Conservation (phyloP, 108 stramenopile species). For the Phaeodactylum tricornutum region DNA sequence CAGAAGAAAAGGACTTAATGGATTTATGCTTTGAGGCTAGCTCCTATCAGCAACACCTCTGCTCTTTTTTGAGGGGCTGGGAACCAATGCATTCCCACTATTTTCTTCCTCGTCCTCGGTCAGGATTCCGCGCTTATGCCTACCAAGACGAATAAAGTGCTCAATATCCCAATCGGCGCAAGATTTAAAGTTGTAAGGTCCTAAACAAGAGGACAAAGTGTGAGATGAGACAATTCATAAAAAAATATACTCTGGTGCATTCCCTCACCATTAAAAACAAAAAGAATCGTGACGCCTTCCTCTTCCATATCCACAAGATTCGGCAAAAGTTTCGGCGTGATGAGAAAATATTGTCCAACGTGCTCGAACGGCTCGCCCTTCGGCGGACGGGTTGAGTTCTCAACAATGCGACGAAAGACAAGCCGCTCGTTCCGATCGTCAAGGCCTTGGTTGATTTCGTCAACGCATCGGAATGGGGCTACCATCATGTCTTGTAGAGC, state of each 20-base stretch:
- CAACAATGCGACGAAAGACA: conserved; percentile 89
- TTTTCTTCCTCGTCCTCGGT: too few relatives aligned
- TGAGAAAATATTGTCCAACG: conserved; percentile 91
- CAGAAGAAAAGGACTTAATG: too few relatives aligned
- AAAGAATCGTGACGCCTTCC: conserved; percentile 79
- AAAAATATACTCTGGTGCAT: not conserved
- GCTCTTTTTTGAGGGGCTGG: too few relatives aligned
- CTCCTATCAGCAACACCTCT: too few relatives aligned
- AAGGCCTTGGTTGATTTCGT: conserved; percentile 99
- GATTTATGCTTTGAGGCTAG: too few relatives aligned
- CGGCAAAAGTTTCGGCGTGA: conserved; percentile 97
- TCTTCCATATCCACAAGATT: conserved; percentile 91
- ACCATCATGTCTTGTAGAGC: conserved; percentile 90
- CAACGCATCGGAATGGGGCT: conserved; percentile 94
- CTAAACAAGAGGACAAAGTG: too few relatives aligned
- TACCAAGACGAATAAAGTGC: too few relatives aligned
- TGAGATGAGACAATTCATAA: not conserved
- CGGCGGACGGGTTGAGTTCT: conserved; percentile 59
- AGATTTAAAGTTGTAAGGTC: too few relatives aligned
- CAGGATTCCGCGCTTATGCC: too few relatives aligned
- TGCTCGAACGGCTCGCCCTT: conserved; percentile 34
- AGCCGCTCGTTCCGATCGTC: conserved; percentile 93
- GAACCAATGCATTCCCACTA: too few relatives aligned
- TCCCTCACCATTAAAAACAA: conserved; percentile 81
- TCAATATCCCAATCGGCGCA: too few relatives aligned